phyloP scores from a whole-genome alignment of 805 yeast species.

The Kuraishia capsulata region DNA sequence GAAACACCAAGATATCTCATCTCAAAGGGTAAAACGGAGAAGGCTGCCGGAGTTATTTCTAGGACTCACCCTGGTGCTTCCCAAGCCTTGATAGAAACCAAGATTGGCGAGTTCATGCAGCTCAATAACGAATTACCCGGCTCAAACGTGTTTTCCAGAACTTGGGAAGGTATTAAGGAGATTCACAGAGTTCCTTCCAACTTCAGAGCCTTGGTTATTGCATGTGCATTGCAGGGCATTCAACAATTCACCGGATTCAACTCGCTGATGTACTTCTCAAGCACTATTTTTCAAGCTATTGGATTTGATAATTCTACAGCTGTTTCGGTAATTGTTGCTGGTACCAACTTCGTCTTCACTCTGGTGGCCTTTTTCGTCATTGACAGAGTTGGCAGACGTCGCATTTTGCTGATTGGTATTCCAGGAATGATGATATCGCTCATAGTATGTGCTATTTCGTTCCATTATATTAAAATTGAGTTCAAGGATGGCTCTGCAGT shows the following conservation, averaged over 20 bases:
- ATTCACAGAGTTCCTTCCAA: constrained; percentile 68
- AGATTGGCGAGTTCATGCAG: constrained; percentile 55
- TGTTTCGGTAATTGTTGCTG: constrained; percentile 88
- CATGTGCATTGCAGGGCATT: constrained; percentile 91
- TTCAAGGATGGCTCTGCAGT: constrained; percentile 41
- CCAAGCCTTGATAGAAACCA: constrained; percentile 53
- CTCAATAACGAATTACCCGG: constrained; percentile 39
- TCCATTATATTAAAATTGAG: constrained; percentile 69
- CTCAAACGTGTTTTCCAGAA: constrained; percentile 33
- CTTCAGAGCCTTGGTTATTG: constrained; percentile 80
- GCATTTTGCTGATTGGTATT: constrained; percentile 66
- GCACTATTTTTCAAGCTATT: constrained; percentile 84
- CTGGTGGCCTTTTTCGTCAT: constrained; percentile 77
- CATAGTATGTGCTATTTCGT: constrained; percentile 79
- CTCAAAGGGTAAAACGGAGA: constrained; percentile 53
- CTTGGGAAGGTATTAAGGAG: constrained; percentile 52
- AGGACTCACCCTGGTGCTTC: constrained; percentile 58
- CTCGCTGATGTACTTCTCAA: constrained; percentile 90
- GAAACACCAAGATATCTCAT: constrained; percentile 92
- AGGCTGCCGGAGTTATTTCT: constrained; percentile 58
- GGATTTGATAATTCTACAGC: constrained; percentile 91
- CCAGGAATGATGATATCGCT: constrained; percentile 80
- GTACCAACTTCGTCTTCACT: constrained; percentile 88
- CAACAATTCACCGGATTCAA: constrained; percentile 97
- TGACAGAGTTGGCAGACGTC: constrained; percentile 83